These are phyloP conservation scores for Dentipellis fragilis DNA, from an alignment of 768 basidiomycete species.

Conservation along the genomic window DNA sequence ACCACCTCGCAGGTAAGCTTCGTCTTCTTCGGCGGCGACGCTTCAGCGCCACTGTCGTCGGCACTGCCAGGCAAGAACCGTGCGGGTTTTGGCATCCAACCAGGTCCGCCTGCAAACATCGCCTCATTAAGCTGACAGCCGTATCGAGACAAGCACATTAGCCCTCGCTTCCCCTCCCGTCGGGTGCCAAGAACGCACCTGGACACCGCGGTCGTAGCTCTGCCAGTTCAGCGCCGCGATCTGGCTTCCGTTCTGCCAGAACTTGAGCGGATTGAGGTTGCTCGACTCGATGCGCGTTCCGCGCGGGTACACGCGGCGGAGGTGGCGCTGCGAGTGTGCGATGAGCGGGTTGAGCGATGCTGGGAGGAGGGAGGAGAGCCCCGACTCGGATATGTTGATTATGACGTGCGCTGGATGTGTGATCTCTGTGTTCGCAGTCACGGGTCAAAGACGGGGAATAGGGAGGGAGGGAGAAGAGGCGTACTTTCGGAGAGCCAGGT, in stretches of 20 bases:
- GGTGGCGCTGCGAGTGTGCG: conserved; percentile 30
- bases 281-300: conserved; percentile 46
- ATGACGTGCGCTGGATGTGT: conserved; percentile 35
- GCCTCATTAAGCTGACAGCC: conserved; percentile 41
- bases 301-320: conserved; percentile 49
- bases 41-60: conserved; percentile 4
- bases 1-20: conserved; percentile 26
- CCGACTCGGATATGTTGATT: conserved; percentile 53
- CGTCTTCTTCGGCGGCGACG: conserved; percentile 7
- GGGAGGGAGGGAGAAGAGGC: not conserved
- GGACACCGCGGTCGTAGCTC: conserved; percentile 45
- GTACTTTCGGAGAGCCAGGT: conserved; percentile 37
- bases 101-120: conserved; percentile 45
- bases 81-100: conserved; percentile 45
- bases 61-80: conserved; percentile 15
- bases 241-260: conserved; percentile 51
- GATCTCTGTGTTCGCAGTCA: conserved; percentile 21
- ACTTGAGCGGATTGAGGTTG: conserved; percentile 41
- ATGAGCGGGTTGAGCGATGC: conserved; percentile 27
- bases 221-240: conserved; percentile 56
- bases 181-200: not conserved
- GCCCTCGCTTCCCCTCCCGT: too few species aligned
- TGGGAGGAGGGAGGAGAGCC: conserved; percentile 31
- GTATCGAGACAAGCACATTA: not conserved
- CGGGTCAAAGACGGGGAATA: not conserved